phyloP scores from a whole-genome alignment of 2,329 filamentous ascomycete species.

The Myriosclerotinia duriaeana region DNA sequence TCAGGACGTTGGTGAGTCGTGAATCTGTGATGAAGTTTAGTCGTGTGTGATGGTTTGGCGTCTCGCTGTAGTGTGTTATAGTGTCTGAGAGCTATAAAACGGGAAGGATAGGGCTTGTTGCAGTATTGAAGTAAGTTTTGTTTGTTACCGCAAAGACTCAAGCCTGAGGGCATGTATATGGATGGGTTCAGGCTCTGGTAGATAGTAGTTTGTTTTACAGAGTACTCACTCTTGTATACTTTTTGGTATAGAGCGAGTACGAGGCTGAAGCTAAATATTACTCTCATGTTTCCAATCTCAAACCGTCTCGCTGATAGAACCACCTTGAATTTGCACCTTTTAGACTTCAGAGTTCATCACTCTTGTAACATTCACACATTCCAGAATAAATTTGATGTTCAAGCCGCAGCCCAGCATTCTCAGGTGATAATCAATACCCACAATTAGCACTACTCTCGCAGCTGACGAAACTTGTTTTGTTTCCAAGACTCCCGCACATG shows the following conservation, averaged over 20 bases:
- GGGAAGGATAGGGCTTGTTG: conserved; percentile 6
- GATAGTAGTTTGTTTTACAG: too few relatives aligned
- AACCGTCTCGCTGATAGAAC: not conserved
- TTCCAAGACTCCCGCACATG: conserved; percentile 13
- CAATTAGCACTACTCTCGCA: not conserved
- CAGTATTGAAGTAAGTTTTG: not conserved
- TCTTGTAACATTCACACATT: not conserved
- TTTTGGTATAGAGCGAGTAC: not conserved
- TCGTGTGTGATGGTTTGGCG: conserved; percentile 4
- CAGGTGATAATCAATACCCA: not conserved
- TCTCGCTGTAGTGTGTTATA: conserved; percentile 9
- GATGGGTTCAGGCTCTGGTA: not conserved
- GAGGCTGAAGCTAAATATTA: not conserved
- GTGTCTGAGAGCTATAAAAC: not conserved
- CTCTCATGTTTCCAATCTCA: not conserved
- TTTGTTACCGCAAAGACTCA: not conserved
- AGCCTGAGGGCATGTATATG: too few relatives aligned
- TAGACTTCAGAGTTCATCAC: not conserved
- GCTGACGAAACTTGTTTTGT: conserved; percentile 1
- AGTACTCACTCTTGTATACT: not conserved
- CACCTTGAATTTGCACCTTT: not conserved
- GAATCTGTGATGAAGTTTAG: not conserved
- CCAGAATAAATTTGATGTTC: conserved; percentile 2
- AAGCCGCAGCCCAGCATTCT: not conserved
- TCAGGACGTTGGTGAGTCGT: not conserved